Base-by-base conservation (phyloP, 805 yeast genomes). In the Wickerhamomyces hampshirensis region DNA sequence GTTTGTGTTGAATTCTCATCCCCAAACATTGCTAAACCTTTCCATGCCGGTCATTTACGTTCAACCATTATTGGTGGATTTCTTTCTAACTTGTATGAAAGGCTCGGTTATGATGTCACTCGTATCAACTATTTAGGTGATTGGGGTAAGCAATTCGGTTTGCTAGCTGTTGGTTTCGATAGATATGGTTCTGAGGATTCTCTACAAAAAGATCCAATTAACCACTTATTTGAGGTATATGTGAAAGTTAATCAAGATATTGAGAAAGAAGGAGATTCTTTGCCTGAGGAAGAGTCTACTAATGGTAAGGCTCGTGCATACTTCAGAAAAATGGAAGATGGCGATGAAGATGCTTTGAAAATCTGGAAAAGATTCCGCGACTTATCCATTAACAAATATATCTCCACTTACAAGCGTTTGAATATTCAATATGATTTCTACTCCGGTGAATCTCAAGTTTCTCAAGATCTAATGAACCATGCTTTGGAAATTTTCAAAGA, bases 131-230 rank as follows among this genome's bases (percentile, higher is more conserved):
- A 93, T 64, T 72, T 93, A 48, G 99, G 99, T 55, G 99, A 93
- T 66, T 93, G 98, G 98, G 99, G 99, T 39, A 93, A 93, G 66
- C 99, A 93, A 69, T 93, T 91, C 56, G 99, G 98, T 63, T 62
- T 93, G 31, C 72, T 93, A 50, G 98, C 98, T 18, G 83, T 93
- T 44, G 99, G 97, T 31, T 93, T 82, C 62, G 75, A 77, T 38
- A 78, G 75, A 55, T 93, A 84, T 58, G 99, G 99, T 33, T 63
- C 72, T 44, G 95, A 83, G 58, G 84, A 80, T 54, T 66, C 66
- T 35, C 71, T 93, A 46, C 68, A 68, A 38, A 53, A 56, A 31
- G 93, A 93, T 60, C 97, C 99, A 39, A 89, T 93, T 58, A 80
- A 87, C 64, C 98, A 93, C 62, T 73, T 93, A 59, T 93, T 89